phyloP scores from a whole-genome alignment of 1,284 basidiomycete species.

The Wallemia ichthyophaga region DNA sequence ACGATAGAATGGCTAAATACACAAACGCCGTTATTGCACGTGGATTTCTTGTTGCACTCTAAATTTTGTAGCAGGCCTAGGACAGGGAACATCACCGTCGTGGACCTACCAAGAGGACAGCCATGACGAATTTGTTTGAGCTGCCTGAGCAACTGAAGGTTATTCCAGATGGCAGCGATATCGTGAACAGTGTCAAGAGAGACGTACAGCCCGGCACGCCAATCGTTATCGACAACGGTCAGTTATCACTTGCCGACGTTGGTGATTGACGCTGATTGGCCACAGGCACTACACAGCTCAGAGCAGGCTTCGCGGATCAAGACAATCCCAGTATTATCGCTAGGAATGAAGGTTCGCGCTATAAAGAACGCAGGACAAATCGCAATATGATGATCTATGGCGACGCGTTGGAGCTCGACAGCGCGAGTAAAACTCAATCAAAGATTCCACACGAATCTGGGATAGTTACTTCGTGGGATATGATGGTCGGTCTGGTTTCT shows the following conservation, averaged over 20 bases:
- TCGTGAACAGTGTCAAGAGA: neutral
- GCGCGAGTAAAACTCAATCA: slow-evolving; percentile 41
- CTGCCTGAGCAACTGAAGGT: neutral
- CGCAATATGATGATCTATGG: slow-evolving; percentile 54
- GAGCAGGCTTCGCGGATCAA: slow-evolving; percentile 46
- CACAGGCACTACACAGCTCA: slow-evolving; percentile 38
- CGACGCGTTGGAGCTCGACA: slow-evolving; percentile 50
- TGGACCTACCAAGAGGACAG: neutral
- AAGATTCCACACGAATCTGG: slow-evolving; percentile 70
- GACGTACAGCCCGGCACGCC: slow-evolving; percentile 16
- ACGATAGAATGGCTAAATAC: neutral
- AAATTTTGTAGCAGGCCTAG: neutral
- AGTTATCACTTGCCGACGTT: slow-evolving; percentile 4
- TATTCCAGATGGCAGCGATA: neutral
- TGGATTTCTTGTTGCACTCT: neutral
- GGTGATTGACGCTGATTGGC: neutral
- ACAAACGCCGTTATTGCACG: neutral
- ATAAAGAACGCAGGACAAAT: slow-evolving; percentile 59
- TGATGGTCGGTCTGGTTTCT: slow-evolving; percentile 31
- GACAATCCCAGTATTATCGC: slow-evolving; percentile 24
- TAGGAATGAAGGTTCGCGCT: slow-evolving; percentile 47
- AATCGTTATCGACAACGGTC: slow-evolving; percentile 70
- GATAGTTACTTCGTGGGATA: slow-evolving; percentile 59
- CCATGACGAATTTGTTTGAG: neutral
- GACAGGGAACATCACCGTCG: neutral